Conservation (phyloP, 345 rosid species). For the Citrus reticulata region DNA sequence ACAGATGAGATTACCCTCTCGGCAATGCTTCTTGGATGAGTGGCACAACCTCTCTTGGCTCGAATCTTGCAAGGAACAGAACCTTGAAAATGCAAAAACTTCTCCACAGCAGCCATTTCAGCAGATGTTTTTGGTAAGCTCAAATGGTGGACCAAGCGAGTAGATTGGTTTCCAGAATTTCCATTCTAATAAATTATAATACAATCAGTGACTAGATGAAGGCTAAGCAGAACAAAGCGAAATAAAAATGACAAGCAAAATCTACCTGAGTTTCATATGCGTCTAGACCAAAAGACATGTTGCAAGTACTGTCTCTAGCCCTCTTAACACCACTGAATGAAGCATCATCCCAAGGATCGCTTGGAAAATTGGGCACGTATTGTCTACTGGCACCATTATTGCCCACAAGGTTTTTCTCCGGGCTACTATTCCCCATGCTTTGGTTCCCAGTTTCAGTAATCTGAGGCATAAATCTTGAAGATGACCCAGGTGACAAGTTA, state of each 20-base stretch:
- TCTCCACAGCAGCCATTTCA: slow-evolving; percentile 40
- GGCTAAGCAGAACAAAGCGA: neutral
- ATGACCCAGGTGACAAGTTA: slow-evolving; percentile 30
- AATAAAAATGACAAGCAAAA: neutral
- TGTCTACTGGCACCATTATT: slow-evolving; percentile 18
- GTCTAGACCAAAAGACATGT: slow-evolving; percentile 23
- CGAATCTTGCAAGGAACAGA: slow-evolving; percentile 78
- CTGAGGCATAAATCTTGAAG: slow-evolving; percentile 35
- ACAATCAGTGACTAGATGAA: slow-evolving; percentile 7
- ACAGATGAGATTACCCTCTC: slow-evolving; percentile 56
- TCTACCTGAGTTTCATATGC: slow-evolving; percentile 35
- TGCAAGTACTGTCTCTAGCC: slow-evolving; percentile 22
- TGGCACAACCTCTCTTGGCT: slow-evolving; percentile 87
- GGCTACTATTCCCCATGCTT: slow-evolving; percentile 13
- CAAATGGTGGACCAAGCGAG: slow-evolving; percentile 58
- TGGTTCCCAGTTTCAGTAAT: slow-evolving; percentile 38
- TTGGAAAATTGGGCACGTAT: slow-evolving; percentile 27
- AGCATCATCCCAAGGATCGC: slow-evolving; percentile 33
- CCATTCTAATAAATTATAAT: slow-evolving; percentile 32
- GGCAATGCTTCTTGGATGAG: slow-evolving; percentile 96
- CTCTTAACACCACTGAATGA: slow-evolving; percentile 30
- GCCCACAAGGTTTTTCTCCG: slow-evolving; percentile 12
- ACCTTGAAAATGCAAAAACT: slow-evolving; percentile 54
- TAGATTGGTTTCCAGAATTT: slow-evolving; percentile 32
- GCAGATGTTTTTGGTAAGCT: slow-evolving; percentile 61